These are phyloP conservation scores for Leccinum arenicola DNA, from an alignment of 768 basidiomycete genomes.

Conservation along the genomic window DNA sequence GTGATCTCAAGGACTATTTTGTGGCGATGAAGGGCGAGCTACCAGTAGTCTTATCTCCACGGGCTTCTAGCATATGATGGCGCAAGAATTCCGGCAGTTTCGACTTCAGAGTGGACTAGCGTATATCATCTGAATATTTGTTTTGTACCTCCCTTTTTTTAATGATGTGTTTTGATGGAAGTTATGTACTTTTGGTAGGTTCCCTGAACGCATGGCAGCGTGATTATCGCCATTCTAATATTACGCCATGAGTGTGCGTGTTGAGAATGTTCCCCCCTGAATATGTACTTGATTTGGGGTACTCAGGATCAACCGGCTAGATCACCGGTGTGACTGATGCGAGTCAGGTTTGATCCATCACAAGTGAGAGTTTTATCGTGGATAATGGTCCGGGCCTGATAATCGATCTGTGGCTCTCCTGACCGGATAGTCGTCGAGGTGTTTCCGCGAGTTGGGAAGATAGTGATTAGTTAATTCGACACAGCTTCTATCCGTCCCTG, in stretches of 20 bases:
- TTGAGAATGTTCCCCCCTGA: constrained; percentile 7
- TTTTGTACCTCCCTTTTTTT: constrained; percentile 8
- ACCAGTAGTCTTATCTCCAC: constrained; percentile 36
- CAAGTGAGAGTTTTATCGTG: neutral
- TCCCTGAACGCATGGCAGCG: constrained; percentile 10
- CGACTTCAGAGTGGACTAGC: constrained; percentile 20
- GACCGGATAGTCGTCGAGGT: constrained; percentile 10
- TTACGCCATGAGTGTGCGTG: neutral
- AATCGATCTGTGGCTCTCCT: constrained; percentile 1
- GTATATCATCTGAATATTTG: constrained; percentile 27
- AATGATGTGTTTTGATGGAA: constrained; percentile 13
- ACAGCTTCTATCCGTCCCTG: constrained; percentile 26
- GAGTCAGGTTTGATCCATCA: constrained; percentile 7
- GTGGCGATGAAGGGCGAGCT: constrained; percentile 35
- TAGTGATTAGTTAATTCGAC: constrained; percentile 6
- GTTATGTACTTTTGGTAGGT: constrained; percentile 16
- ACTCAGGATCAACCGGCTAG: neutral
- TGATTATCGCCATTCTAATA: constrained; percentile 5
- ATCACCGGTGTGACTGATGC: neutral
- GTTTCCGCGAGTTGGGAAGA: constrained; percentile 21
- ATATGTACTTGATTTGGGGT: constrained; percentile 8
- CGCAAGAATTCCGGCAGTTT: constrained; percentile 9
- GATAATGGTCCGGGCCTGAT: neutral
- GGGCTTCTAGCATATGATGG: constrained; percentile 19
- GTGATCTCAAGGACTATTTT: constrained; percentile 37